Percentiles rank a stretch among this genome's conserved stretches.
Conservation (phyloP, 306 rosid species). For the Dryas drummondii region DNA sequence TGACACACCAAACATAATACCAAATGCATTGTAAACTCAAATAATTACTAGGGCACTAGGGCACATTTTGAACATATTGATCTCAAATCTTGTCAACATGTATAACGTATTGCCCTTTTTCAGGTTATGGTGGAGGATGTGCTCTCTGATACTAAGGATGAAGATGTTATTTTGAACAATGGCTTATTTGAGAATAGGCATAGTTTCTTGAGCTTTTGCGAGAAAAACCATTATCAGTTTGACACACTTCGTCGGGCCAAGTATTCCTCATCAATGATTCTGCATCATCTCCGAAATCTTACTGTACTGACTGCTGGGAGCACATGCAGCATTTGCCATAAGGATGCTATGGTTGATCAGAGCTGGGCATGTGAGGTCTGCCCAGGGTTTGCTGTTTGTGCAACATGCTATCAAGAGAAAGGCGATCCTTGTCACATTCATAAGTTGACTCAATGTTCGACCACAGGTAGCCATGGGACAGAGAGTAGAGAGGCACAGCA, state of each 20-base stretch:
- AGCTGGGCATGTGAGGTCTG: conserved; percentile 49
- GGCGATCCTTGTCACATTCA: conserved; percentile 44
- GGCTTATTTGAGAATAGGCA: conserved; percentile 39
- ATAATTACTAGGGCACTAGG: background rate
- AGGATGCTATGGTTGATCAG: conserved; percentile 16
- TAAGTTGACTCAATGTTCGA: conserved; percentile 32
- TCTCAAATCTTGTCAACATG: background rate
- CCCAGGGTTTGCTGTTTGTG: conserved; percentile 38
- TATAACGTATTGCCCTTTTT: conserved; percentile 18
- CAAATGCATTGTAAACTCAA: background rate
- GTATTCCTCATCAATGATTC: conserved; percentile 63
- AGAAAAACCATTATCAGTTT: conserved; percentile 46
- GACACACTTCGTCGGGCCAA: conserved; percentile 65
- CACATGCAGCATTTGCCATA: conserved; percentile 43
- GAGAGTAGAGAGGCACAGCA: conserved; percentile 10
- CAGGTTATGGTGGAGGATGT: conserved; percentile 42
- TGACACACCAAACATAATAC: too few species aligned
- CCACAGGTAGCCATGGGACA: background rate
- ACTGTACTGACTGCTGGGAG: conserved; percentile 7
- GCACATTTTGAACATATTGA: background rate
- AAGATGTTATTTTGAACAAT: conserved; percentile 41
- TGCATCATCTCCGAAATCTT: conserved; percentile 38
- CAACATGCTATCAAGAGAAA: conserved; percentile 40
- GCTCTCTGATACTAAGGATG: conserved; percentile 42
- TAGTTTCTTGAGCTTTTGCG: conserved; percentile 49